Conservation (phyloP, 306 rosid genomes). For the Prunus padus region DNA sequence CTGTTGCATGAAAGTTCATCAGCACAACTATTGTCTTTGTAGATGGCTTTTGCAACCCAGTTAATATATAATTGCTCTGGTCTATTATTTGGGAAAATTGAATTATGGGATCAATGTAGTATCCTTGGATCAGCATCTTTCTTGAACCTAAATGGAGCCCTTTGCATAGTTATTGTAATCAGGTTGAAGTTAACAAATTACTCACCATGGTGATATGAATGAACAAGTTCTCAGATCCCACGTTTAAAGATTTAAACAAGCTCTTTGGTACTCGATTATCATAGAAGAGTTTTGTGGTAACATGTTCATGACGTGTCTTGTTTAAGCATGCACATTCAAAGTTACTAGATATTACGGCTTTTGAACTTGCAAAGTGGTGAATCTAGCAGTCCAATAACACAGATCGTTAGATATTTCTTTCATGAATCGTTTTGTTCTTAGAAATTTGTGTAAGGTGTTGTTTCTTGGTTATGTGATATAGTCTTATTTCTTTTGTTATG, state of each 20-base stretch:
- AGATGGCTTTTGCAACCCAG: neutral
- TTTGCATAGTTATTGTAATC: neutral
- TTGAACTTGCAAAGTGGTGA: neutral
- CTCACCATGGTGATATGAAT: neutral
- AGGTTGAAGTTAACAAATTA: neutral
- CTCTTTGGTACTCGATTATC: neutral
- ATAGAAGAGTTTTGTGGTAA: neutral
- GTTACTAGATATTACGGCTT: neutral
- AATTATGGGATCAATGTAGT: constrained; percentile 1
- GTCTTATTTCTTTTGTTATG: neutral
- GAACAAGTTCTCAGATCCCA: neutral
- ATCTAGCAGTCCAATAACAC: neutral
- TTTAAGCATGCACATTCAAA: neutral
- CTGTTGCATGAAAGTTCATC: neutral
- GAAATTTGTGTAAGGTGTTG: neutral
- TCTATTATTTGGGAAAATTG: neutral
- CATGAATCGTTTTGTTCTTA: neutral
- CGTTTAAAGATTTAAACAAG: neutral
- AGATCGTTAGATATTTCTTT: neutral
- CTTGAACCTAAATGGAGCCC: neutral
- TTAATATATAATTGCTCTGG: neutral
- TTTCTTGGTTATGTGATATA: neutral
- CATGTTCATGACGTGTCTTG: neutral
- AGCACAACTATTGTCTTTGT: constrained; percentile 2
- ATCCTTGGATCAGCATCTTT: neutral